Evolutionary conservation across 148 eudicot genomes (phyloP), one percentile per base, ranked within the genome.

Genomic region (Silene latifolia): DNA sequence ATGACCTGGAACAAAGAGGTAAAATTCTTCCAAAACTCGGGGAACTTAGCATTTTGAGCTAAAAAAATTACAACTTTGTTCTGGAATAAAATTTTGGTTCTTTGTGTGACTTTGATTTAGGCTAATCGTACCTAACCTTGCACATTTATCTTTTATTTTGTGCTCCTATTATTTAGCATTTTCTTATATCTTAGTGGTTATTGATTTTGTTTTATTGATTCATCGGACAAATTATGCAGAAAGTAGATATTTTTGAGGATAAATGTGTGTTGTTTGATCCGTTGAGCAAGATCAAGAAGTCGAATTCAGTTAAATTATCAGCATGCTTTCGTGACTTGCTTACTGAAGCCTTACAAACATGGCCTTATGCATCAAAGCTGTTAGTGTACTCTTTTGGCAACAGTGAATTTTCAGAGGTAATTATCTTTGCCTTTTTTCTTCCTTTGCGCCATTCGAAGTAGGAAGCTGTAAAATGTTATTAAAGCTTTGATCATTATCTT

Each of bases 391-490:
- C 76, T 25, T 64, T 53, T 13, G 4, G 15, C 57, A 72, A 21
- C 56, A 78, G 80, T 72, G 80, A 65, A 48, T 78, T 78, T 64
- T 46, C 76, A 9, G 47, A 78, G 80, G 80, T 78, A 72, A 21
- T 46, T 44, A 46, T 14, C 39, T 19, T 3, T 15, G 21, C 35
- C 17, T 62, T 67, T 2, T 44, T 46, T 67, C 4, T 44, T 18
- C 47, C 27, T 53, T 74, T 29, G 42, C 14, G 23, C 7, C 20
- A 39, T 12, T 25, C 19, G 10, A 19, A 51, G 13, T 53, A 11
- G 17, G 32, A 21, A 29, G 32, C 48, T 8, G 6, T 1, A 20
- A 24, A 24, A 66, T 32, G 1, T 17, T n/a, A 15, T 61, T 12
- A 15, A 20, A 53, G 69, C 46, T 5, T 12, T 67, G 29, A 57